Base-by-base conservation (phyloP, 2,329 filamentous ascomycete species). In the Elsinoe necatrix region DNA sequence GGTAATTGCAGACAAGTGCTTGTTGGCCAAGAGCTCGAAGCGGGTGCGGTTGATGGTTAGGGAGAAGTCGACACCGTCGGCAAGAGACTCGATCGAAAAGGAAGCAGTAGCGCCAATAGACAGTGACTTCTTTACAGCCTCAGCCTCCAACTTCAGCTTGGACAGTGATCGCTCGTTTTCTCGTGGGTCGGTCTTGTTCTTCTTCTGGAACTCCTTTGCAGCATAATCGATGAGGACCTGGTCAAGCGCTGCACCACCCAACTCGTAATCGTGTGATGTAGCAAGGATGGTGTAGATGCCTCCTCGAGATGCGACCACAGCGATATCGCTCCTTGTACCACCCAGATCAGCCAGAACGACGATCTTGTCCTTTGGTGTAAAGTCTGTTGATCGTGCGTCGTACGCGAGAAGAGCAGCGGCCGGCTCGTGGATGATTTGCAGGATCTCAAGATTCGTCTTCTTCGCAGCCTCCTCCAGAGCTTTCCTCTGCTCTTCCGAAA, bases 121-220 rank as follows among this genome's bases (percentile, higher is more conserved):
- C 59, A 98, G 82, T 20, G 91, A 85, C 77, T 93, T 93, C 81
- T 95, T 96, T 65, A 91, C 86, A 50, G 85, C 81, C 75, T 98
- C 93, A 62, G 89, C 82, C 77, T 97, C 93, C 48, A 90, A 80
- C 73, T 89, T 92, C 63, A 98, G 78, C 80, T 97, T 98, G 60
- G 93, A 91, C 65, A 96, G 76, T 66, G 87, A 86, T 66, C 85
- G 85, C 56, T 85, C 79, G 69, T 93, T 89, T 68, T 85, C 80
- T 64, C 91, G 82, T 20, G 93, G 93, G 72, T 97, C 93, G 58
- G 82, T 82, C 76, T 85, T 86, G 81, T 97, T 83, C 80, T 95
- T 95, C 82, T 98, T 97, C 68, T 93, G 81, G 76, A 98, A 98
- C 74, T 98, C 93, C 80, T 98, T 98, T 65, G 92, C 87, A 65